A percentile compares a stretch with the other conserved stretches of the same genome.
Evolutionary conservation across 257 asterid genomes (phyloP).

Genomic region (Osmanthus fragrans): DNA sequence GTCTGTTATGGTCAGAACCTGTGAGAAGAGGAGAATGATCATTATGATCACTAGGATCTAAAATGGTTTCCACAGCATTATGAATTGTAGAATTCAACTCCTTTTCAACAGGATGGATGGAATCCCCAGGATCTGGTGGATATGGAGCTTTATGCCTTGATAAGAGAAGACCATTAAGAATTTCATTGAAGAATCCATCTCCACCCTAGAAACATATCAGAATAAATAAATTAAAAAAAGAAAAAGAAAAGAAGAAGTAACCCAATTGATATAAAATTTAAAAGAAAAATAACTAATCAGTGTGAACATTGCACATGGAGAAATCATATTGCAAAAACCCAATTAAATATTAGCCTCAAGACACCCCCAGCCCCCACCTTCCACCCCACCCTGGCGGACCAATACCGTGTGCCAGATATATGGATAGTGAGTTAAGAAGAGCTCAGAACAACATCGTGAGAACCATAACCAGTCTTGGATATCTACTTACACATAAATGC

Average conservation of each 20-base stretch:
- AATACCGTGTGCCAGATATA: neutral
- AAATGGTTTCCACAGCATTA: slow-evolving; percentile 38
- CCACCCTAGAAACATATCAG: slow-evolving; percentile 70
- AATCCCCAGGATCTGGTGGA: slow-evolving; percentile 69
- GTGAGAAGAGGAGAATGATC: slow-evolving; percentile 70
- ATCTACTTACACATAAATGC: neutral
- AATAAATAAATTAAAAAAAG: slow-evolving; percentile 19
- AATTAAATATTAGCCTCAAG: slow-evolving; percentile 7
- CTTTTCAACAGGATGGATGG: slow-evolving; percentile 38
- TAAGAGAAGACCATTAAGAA: slow-evolving; percentile 81
- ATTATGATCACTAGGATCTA: slow-evolving; percentile 43
- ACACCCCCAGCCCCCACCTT: neutral
- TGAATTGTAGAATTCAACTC: slow-evolving; percentile 35
- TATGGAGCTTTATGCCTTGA: slow-evolving; percentile 82
- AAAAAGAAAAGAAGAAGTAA: slow-evolving; percentile 18
- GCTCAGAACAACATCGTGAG: neutral
- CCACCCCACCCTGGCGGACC: neutral
- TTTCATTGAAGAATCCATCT: slow-evolving; percentile 93
- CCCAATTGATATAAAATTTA: slow-evolving; percentile 18
- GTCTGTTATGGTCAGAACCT: slow-evolving; percentile 41
- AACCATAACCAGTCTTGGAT: neutral
- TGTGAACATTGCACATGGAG: slow-evolving; percentile 4
- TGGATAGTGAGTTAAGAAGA: neutral
- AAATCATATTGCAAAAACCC: slow-evolving; percentile 4
- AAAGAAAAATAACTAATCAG: slow-evolving; percentile 7